Conservation (phyloP, 306 rosid genomes). For the Herpetospermum pedunculosum region DNA sequence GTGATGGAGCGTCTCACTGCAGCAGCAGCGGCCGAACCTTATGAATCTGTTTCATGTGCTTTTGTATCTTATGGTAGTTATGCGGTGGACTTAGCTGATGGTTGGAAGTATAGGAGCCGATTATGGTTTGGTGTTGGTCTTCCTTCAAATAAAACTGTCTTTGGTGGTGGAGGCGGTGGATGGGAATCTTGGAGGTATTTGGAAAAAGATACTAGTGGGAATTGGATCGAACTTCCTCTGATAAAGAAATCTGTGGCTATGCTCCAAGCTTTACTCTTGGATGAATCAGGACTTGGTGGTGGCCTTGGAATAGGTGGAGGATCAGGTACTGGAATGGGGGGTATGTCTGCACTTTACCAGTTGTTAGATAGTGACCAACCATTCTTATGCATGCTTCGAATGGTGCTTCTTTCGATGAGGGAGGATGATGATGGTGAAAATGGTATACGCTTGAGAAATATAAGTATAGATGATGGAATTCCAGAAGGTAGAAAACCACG, state of each 20-base stretch:
- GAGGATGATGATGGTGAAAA: constrained; percentile 79
- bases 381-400: constrained; percentile 94
- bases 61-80: constrained; percentile 93
- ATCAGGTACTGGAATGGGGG: constrained; percentile 99
- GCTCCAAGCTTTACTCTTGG: constrained; percentile 90
- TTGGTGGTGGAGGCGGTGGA: constrained; percentile 95
- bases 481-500: constrained; percentile 60
- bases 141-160: constrained; percentile 41
- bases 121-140: constrained; percentile 95
- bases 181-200: constrained; percentile 74
- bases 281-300: constrained; percentile 93
- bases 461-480: constrained; percentile 33
- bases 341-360: constrained; percentile 85
- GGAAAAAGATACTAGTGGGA: constrained; percentile 76
- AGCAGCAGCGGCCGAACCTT: constrained; percentile 96
- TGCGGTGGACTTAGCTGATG: constrained; percentile 66
- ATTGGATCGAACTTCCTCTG: constrained; percentile 86
- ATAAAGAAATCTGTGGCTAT: constrained; percentile 82
- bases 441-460: constrained; percentile 34
- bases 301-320: constrained; percentile 99
- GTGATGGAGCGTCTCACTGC: constrained; percentile 86
- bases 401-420: constrained; percentile 95
- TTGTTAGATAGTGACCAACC: constrained; percentile 98
- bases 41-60: constrained; percentile 77
- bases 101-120: constrained; percentile 94